Evolutionary conservation across 768 basidiomycete genomes (phyloP).

Genomic region (Boletus insuetus): DNA sequence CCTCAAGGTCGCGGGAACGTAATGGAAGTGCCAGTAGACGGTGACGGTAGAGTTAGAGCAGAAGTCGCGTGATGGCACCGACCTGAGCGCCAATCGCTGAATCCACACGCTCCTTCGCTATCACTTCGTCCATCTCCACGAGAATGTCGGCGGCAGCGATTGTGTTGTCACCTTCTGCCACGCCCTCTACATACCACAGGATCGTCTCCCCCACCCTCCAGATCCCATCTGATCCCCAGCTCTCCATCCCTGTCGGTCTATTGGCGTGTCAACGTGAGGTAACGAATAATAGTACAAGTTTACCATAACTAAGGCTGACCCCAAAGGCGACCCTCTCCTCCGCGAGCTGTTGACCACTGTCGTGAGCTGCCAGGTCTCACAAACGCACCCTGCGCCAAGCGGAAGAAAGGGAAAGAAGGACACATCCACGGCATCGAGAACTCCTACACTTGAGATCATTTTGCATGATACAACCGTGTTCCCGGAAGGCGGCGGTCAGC

Average conservation of each 20-base stretch:
- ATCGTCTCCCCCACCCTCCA: constrained; percentile 57
- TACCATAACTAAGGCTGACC: constrained; percentile 6
- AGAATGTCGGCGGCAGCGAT: constrained; percentile 38
- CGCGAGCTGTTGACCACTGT: constrained; percentile 56
- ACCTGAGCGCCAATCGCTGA: too few species aligned
- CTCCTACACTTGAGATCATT: constrained; percentile 59
- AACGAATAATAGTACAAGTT: constrained; percentile 3
- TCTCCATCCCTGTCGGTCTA: constrained; percentile 68
- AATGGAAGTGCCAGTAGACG: too few species aligned
- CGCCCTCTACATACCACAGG: constrained; percentile 61
- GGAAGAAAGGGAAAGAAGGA: constrained; percentile 58
- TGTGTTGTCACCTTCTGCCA: constrained; percentile 41
- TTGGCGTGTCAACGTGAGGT: constrained; percentile 73
- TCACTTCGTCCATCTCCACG: background rate
- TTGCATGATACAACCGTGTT: constrained; percentile 78
- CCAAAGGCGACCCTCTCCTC: constrained; percentile 67
- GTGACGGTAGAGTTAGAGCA: too few species aligned
- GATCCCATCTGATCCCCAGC: constrained; percentile 48
- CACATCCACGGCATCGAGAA: constrained; percentile 40
- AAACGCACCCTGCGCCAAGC: constrained; percentile 36
- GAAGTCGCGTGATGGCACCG: too few species aligned
- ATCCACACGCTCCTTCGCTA: too few species aligned
- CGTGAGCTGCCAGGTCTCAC: constrained; percentile 47
- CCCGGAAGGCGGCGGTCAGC: constrained; percentile 83
- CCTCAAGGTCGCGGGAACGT: too few species aligned